Evolutionary conservation across 2,329 filamentous ascomycete species (phyloP).

Genomic region (Neopestalotiopsis sp.): DNA sequence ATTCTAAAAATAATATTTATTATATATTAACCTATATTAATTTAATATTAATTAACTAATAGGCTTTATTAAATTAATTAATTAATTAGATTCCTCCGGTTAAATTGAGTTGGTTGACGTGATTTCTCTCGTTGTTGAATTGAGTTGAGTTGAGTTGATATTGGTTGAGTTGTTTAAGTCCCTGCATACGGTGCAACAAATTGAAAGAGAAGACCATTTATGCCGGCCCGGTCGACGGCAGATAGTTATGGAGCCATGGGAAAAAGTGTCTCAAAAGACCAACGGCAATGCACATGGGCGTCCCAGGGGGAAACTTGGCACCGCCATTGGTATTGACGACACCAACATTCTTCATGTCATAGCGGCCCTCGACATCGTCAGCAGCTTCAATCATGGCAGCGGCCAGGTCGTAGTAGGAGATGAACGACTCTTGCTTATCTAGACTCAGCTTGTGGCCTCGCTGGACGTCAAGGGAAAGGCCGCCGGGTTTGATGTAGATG

Average conservation of each 20-base stretch:
- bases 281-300: slow-evolving; percentile 37
- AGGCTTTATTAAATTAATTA: no score
- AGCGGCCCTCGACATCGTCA: slow-evolving; percentile 36
- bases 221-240: neutral
- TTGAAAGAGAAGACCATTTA: no score
- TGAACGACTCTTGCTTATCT: slow-evolving; percentile 40
- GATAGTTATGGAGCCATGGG: slow-evolving; percentile 39
- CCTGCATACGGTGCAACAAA: neutral
- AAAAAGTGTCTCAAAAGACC: slow-evolving; percentile 40
- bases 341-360: slow-evolving; percentile 32
- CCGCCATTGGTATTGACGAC: slow-evolving; percentile 35
- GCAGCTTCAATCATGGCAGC: slow-evolving; percentile 55
- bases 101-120: no score
- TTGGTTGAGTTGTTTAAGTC: no score
- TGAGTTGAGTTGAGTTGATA: no score
- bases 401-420: slow-evolving; percentile 50
- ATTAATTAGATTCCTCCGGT: no score
- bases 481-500: slow-evolving; percentile 50
- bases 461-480: slow-evolving; percentile 40
- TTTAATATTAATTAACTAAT: no score
- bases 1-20: no score
- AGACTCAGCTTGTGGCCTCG: slow-evolving; percentile 47
- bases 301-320: slow-evolving; percentile 41
- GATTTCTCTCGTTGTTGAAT: no score
- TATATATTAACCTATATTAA: no score